Evolutionary conservation across 202 grass and related monocot genomes (phyloP).

Genomic region (Zizania palustris): DNA sequence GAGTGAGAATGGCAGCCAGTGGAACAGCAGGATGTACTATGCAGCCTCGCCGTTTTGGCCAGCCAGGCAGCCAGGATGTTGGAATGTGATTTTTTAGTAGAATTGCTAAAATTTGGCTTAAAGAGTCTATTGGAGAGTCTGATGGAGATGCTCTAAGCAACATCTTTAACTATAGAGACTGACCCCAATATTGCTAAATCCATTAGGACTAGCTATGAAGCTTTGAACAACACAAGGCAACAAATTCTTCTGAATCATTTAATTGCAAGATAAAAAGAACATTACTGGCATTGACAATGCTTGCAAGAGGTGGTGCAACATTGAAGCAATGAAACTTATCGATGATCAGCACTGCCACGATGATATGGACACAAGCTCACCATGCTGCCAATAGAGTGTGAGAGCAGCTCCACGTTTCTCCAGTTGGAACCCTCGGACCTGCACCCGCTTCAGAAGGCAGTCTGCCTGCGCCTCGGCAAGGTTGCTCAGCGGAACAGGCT

Average conservation of each 20-base stretch:
- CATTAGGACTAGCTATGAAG: conserved; percentile 42
- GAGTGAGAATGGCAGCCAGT: conserved; percentile 64
- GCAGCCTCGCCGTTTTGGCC: conserved; percentile 59
- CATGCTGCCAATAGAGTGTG: conserved; percentile 70
- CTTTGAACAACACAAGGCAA: conserved; percentile 40
- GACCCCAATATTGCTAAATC: conserved; percentile 46
- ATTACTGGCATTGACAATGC: conserved; percentile 50
- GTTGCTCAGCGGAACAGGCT: conserved; percentile 71
- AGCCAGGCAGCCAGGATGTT: too few relatives aligned
- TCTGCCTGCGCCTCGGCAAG: conserved; percentile 72
- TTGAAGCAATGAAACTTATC: neutral
- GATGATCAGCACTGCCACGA: conserved; percentile 68
- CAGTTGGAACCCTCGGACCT: conserved; percentile 84
- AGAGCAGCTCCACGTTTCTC: conserved; percentile 63
- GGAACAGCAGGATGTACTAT: conserved; percentile 80
- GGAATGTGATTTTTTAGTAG: too few relatives aligned
- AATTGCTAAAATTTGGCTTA: too few relatives aligned
- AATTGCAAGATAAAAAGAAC: conserved; percentile 49
- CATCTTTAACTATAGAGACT: conserved; percentile 47
- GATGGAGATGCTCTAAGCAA: too few relatives aligned
- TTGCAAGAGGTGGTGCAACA: conserved; percentile 17
- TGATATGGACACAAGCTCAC: conserved; percentile 72
- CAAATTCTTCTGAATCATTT: conserved; percentile 42
- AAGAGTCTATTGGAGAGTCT: too few relatives aligned
- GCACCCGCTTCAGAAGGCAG: conserved; percentile 76